Percentiles rank a stretch among this genome's conserved stretches.
Evolutionary conservation across 345 rosid species (phyloP).

Genomic region (Sonneratia caseolaris): DNA sequence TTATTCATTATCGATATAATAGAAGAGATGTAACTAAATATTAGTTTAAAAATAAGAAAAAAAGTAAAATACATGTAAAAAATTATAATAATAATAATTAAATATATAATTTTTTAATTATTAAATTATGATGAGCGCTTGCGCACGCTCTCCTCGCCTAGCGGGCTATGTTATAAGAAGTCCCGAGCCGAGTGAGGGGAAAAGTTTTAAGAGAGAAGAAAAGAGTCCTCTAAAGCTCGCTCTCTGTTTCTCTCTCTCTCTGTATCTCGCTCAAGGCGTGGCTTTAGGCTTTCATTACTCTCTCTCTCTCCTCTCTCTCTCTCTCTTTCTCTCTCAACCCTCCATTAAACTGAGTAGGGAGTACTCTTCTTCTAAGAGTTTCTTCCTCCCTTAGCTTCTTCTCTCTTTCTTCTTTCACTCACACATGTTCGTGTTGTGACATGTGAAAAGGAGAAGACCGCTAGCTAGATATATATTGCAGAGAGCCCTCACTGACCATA

Average conservation of each 20-base stretch:
- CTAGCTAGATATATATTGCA: neutral
- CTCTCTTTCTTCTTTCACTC: slow-evolving; percentile 4
- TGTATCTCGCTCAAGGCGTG: slow-evolving; percentile 5
- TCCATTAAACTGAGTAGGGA: slow-evolving; percentile 1
- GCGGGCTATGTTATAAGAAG: slow-evolving; percentile 4
- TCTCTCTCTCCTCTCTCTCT: neutral
- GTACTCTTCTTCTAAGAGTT: neutral
- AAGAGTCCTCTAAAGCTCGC: neutral
- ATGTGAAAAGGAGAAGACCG: neutral
- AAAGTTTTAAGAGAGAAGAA: neutral
- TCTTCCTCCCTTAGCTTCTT: neutral
- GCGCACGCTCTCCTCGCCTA: neutral
- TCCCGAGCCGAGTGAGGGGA: neutral
- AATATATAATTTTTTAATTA: too few relatives aligned
- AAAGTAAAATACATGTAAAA: too few relatives aligned
- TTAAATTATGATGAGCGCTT: too few relatives aligned
- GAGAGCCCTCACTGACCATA: too few relatives aligned
- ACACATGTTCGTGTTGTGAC: neutral
- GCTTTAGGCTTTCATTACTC: slow-evolving; percentile 13
- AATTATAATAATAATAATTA: too few relatives aligned
- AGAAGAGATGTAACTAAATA: too few relatives aligned
- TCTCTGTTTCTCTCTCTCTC: neutral
- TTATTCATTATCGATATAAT: too few relatives aligned
- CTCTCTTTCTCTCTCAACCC: neutral
- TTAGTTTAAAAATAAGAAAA: too few relatives aligned